These are phyloP conservation scores for Raphanus hybrid DNA, from an alignment of 441 rosid species.

Conservation along the genomic window DNA sequence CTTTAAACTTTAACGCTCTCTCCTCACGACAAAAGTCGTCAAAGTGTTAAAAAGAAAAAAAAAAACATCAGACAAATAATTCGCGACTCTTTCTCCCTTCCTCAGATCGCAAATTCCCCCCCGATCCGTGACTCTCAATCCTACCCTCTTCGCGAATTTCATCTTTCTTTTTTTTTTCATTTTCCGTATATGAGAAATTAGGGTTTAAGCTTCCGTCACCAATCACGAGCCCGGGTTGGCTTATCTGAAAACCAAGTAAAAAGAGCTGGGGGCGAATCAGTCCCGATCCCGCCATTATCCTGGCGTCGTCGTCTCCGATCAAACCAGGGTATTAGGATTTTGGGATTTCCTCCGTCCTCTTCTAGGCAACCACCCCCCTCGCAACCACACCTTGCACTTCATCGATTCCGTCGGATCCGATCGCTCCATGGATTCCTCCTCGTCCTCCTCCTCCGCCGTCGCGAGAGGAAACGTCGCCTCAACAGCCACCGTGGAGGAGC, in stretches of 20 bases:
- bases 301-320: constrained; percentile 58
- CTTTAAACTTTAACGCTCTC: too few relatives aligned
- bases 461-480: constrained; percentile 37
- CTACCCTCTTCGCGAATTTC: neutral
- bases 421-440: constrained; percentile 47
- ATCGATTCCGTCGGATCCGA: constrained; percentile 56
- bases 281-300: constrained; percentile 73
- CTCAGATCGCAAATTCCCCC: too few relatives aligned
- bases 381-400: constrained; percentile 54
- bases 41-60: too few relatives aligned
- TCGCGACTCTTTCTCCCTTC: too few relatives aligned
- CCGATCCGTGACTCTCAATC: neutral
- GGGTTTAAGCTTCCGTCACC: constrained; percentile 44
- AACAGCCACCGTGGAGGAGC: constrained; percentile 67
- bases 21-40: too few relatives aligned
- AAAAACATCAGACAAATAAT: too few relatives aligned
- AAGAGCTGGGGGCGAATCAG: constrained; percentile 97
- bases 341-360: constrained; percentile 69
- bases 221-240: constrained; percentile 41
- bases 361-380: constrained; percentile 61
- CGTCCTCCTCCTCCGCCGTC: constrained; percentile 11
- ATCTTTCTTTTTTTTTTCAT: neutral
- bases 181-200: constrained; percentile 45
- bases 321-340: constrained; percentile 63
- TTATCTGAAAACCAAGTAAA: constrained; percentile 37